Conservation (phyloP, 176 grass and related monocot species). For the Musa troglodytarum region DNA sequence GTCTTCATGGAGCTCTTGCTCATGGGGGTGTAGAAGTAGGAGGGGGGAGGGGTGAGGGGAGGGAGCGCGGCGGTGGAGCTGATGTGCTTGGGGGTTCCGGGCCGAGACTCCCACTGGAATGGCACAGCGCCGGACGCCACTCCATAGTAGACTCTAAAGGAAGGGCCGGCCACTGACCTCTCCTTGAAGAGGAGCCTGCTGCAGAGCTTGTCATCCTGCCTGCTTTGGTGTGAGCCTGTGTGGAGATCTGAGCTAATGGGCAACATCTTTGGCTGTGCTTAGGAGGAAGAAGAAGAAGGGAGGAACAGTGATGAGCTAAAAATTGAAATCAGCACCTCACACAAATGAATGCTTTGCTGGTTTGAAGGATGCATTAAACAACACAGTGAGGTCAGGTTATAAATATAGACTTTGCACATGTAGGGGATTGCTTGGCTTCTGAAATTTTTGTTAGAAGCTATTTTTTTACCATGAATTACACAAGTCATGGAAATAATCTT, state of each 20-base stretch:
- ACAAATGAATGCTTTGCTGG: too few species aligned
- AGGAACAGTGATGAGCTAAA: too few species aligned
- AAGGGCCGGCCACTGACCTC: conserved; percentile 36
- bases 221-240: background rate
- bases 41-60: conserved; percentile 51
- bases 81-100: conserved; percentile 50
- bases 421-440: too few species aligned
- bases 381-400: too few species aligned
- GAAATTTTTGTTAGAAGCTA: too few species aligned
- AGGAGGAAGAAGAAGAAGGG: too few species aligned
- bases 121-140: conserved; percentile 48
- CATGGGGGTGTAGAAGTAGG: conserved; percentile 27
- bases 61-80: conserved; percentile 27
- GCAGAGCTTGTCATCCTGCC: background rate
- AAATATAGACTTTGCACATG: too few species aligned
- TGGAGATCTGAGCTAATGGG: background rate
- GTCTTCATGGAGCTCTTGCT: conserved; percentile 22
- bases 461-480: too few species aligned
- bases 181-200: conserved; percentile 26
- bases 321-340: too few species aligned
- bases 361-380: too few species aligned
- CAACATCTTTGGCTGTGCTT: too few species aligned
- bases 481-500: too few species aligned
- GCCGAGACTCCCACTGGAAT: conserved; percentile 52
- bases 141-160: conserved; percentile 52